These are phyloP conservation scores for Picea mariana DNA, from an alignment of 83 land plant species.

Conservation along the genomic window DNA sequence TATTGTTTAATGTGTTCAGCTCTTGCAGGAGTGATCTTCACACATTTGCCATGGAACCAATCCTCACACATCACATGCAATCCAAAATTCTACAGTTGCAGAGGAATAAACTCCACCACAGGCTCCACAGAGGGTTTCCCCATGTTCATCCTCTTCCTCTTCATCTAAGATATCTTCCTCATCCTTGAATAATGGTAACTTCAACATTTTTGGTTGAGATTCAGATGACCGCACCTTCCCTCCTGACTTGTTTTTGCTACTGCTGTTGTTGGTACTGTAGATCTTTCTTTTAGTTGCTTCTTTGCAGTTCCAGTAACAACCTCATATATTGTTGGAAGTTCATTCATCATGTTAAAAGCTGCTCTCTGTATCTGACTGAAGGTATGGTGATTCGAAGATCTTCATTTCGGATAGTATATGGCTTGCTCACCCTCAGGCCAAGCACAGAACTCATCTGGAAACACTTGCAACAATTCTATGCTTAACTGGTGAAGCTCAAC, in stretches of 20 bases:
- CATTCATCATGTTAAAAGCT: conserved; percentile 66
- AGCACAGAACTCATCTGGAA: too few relatives aligned
- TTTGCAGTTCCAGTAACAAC: conserved; percentile 49
- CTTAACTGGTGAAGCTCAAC: too few relatives aligned
- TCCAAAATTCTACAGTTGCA: conserved; percentile 28
- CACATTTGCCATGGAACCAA: conserved; percentile 9
- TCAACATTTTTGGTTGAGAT: too few relatives aligned
- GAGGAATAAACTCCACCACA: too few relatives aligned
- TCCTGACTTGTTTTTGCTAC: conserved; percentile 29
- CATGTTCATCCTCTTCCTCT: conserved; percentile 33
- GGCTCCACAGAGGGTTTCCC: conserved; percentile 2
- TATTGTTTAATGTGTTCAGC: background rate
- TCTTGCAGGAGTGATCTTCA: background rate
- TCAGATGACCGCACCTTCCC: conserved; percentile 4
- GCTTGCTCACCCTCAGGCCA: too few relatives aligned
- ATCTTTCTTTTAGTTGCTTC: conserved; percentile 45
- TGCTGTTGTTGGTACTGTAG: conserved; percentile 29
- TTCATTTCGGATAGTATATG: too few relatives aligned
- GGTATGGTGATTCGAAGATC: too few relatives aligned
- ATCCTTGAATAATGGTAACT: too few relatives aligned
- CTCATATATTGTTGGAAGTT: conserved; percentile 18
- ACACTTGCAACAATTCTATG: too few relatives aligned
- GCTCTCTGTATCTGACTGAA: conserved; percentile 17
- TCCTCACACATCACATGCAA: conserved; percentile 34
- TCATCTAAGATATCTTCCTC: conserved; percentile 9